Evolutionary conservation across 495 filamentous ascomycete species (phyloP), one percentile per base, ranked within the genome.

Genomic region (Aspergillus leporis): DNA sequence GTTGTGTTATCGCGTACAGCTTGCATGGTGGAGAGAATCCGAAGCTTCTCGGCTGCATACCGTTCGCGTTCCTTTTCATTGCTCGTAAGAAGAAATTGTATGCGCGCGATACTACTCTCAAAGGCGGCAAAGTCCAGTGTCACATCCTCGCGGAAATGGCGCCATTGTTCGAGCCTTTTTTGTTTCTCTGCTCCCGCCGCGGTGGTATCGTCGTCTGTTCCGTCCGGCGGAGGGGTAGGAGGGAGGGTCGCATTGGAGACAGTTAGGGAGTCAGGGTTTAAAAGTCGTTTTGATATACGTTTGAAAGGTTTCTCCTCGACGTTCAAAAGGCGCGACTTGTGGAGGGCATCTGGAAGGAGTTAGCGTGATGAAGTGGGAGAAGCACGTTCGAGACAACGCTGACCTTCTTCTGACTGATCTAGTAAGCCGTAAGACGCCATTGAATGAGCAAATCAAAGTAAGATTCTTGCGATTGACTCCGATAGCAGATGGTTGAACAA

Each of bases 231-330:
- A 45, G 90, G 89, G 14, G 88, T 90, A 43, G 83, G 85, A 3
- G 83, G 85, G 30, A 87, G 83, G 19, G 78, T 78, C 31, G 76
- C 75, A 34, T 79, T 78, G 9, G 77, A 74, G 53, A 77, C 73
- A 18, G 83, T 72, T 30, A 90, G 76, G 3, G 86, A 83, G 51
- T 86, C 79, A 5, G 90, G 80, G 31, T 84, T 80, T 25, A 88
- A 76, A 12, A 96, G 83, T 43, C 90, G 87, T 74, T 91, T 91
- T 10, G 89, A 87, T 52, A 98, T 84, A 51, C 93, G 90, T 71
- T 90, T 90, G 83, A 93, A 97, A 3, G 92, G 91, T 53, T 91
- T 92, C 67, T 95, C 89, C 81, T 98, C 94, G 62, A 97, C 89
- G 63, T 87, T 87, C 34, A 98, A 83, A 22, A 97, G 90, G 23